Conservation (phyloP, 2,329 filamentous ascomycete species). For the Epichloe gansuensis region DNA sequence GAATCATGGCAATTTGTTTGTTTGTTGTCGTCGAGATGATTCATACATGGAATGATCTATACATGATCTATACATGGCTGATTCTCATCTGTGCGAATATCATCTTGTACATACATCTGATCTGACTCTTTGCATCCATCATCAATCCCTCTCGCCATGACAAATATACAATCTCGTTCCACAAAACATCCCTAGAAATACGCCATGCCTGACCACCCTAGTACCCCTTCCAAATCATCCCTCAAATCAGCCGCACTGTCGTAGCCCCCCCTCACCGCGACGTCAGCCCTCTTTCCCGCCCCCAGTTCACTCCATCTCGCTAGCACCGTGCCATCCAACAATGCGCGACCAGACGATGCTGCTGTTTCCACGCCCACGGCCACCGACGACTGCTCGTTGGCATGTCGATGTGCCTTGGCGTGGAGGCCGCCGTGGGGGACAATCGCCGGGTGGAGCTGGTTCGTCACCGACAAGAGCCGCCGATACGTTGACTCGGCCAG, state of each 20-base stretch:
- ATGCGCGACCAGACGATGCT: slow-evolving; percentile 43
- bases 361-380: slow-evolving; percentile 42
- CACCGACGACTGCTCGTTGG: slow-evolving; percentile 23
- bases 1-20: too few relatives aligned
- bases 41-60: background rate
- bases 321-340: slow-evolving; percentile 70
- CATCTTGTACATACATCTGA: too few relatives aligned
- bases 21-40: too few relatives aligned
- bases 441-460: slow-evolving; percentile 64
- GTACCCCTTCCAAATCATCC: slow-evolving; percentile 51
- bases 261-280: slow-evolving; percentile 65
- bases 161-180: background rate
- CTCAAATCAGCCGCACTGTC: slow-evolving; percentile 52
- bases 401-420: slow-evolving; percentile 61
- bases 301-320: slow-evolving; percentile 64
- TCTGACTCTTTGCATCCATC: too few relatives aligned
- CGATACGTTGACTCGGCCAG: slow-evolving; percentile 72
- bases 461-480: slow-evolving; percentile 66
- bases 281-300: slow-evolving; percentile 56
- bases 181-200: slow-evolving; percentile 19
- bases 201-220: slow-evolving; percentile 50
- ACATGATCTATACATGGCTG: too few relatives aligned
- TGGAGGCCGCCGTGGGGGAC: slow-evolving; percentile 72
- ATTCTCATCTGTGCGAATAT: too few relatives aligned
- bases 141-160: too few relatives aligned